Base-by-base conservation (phyloP, 148 eudicot genomes). In the Cornus suecica region DNA sequence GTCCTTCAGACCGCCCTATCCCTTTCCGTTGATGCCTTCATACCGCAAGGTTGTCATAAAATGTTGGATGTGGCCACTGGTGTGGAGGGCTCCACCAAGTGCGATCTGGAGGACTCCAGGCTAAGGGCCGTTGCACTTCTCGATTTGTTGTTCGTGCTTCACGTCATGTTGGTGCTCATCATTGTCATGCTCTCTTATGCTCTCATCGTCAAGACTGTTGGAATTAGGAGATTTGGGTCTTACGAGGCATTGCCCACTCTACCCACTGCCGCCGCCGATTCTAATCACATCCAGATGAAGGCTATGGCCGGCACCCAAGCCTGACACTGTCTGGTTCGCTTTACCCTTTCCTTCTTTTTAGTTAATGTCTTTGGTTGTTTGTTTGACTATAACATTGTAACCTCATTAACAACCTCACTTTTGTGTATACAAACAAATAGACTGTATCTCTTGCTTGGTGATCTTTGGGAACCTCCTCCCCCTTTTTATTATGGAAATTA, bases 31-130 rank as follows among this genome's bases (percentile, higher is more conserved):
- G 99, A 94, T 31, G 92, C 92, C 4, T 92, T 94, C 37, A 85
- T 94, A 1, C 99, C 99, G 0, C 88, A 94, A 31, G 99, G 99
- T 0, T 94, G 99, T 58, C 97, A 94, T 34, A 84, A 84, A 79
- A 84, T 92, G 56, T 83, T 94, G 15, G 97, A 92, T 32, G 96
- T 94, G 20, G 91, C 81, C 6, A 77, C 79, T 10, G 97, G 99
- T 0, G 90, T 94, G 0, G 94, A 90, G 73, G 96, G 99, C 2
- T 89, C 96, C 8, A 94, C 99, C 15, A 88, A 81, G 81, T 94
- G 99, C 41, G 99, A 90, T 52, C 77, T 91, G 60, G 97, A 94
- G 4, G 94, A 94, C 25, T 83, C 97, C 0, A 91, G 80, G 83
- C 69, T 92, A 2, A 80, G 97, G 67, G 99, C 97, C 0, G 71